Evolutionary conservation across 805 yeast genomes (phyloP).

Genomic region (Monosporozyma aerobia): DNA sequence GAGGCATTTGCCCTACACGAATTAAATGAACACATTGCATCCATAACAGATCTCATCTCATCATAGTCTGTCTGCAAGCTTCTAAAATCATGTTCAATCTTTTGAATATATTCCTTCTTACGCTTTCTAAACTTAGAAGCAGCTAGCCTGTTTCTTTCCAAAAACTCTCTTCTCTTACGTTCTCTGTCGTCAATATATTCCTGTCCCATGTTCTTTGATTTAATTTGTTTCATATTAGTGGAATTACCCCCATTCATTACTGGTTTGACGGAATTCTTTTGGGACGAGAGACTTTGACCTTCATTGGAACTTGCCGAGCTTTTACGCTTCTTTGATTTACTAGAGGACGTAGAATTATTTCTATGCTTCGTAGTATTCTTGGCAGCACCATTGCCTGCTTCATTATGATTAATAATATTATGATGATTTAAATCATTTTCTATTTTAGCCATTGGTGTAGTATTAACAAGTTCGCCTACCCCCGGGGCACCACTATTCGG

Average conservation of each 20-base stretch:
- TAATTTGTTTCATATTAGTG: not conserved
- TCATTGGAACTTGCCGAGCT: not conserved
- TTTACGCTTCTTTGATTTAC: not conserved
- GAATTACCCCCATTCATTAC: not conserved
- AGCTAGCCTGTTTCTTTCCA: conserved; percentile 90
- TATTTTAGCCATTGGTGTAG: not conserved
- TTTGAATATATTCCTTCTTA: conserved; percentile 78
- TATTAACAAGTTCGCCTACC: not conserved
- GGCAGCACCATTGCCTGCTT: not conserved
- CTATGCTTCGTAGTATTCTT: not conserved
- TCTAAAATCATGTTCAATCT: conserved; percentile 71
- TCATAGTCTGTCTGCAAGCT: conserved; percentile 65
- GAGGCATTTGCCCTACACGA: not conserved
- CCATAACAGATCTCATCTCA: conserved; percentile 25
- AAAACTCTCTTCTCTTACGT: conserved; percentile 49
- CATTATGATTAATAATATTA: not conserved
- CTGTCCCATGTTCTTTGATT: not conserved
- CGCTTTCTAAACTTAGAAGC: conserved; percentile 93
- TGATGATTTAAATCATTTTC: not conserved
- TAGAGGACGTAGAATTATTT: not conserved
- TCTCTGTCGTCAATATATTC: conserved; percentile 64
- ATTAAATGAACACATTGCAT: conserved; percentile 1
- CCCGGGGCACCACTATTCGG: not conserved
- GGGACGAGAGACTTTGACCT: too few species aligned
- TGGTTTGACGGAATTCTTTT: not conserved